phyloP scores from a whole-genome alignment of 345 rosid genomes.

The Linum usitatissimum region DNA sequence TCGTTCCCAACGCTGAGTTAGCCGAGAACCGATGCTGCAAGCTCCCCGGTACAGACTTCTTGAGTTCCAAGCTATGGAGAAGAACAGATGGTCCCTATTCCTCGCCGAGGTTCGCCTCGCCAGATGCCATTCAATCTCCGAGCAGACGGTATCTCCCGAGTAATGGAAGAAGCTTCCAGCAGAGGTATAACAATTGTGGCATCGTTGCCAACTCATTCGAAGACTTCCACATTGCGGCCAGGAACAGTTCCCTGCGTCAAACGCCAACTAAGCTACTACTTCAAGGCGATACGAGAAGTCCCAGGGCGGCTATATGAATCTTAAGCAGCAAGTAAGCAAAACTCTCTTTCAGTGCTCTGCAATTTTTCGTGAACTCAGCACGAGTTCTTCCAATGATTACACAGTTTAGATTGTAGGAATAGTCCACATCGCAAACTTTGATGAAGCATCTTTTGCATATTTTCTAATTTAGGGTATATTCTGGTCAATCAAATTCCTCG shows the following conservation, averaged over 20 bases:
- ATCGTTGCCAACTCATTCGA: constrained; percentile 13
- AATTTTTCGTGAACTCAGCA: too few relatives aligned
- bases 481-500: too few relatives aligned
- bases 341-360: too few relatives aligned
- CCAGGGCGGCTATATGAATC: neutral
- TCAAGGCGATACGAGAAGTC: constrained; percentile 12
- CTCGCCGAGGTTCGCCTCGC: constrained; percentile 29
- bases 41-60: constrained; percentile 72
- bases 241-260: constrained; percentile 27
- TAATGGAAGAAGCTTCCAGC: constrained; percentile 21
- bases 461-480: too few relatives aligned
- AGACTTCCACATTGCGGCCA: constrained; percentile 13
- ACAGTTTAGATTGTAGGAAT: too few relatives aligned
- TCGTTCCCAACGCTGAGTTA: constrained; percentile 23
- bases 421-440: too few relatives aligned
- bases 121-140: constrained; percentile 21
- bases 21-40: constrained; percentile 65
- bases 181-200: constrained; percentile 15
- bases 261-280: constrained; percentile 16
- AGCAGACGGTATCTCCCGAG: constrained; percentile 17
- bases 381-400: too few relatives aligned
- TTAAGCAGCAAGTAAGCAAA: neutral
- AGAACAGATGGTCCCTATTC: constrained; percentile 42
- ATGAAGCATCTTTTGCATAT: too few relatives aligned
- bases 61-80: constrained; percentile 86